Base-by-base conservation (phyloP, 2,329 filamentous ascomycete species). In the Penicillium sp. region DNA sequence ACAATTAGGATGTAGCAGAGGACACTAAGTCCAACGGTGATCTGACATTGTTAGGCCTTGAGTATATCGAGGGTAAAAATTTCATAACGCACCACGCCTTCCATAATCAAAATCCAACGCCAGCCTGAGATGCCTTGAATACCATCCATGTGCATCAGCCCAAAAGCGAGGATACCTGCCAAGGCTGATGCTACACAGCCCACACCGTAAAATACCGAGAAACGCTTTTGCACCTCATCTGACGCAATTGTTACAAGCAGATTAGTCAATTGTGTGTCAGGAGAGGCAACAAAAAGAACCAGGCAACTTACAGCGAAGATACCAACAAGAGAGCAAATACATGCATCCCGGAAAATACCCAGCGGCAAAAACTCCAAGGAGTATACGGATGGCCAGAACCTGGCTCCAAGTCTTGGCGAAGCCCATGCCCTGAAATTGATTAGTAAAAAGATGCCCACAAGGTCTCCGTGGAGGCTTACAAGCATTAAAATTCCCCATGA, bases 401-500 rank as follows among this genome's bases (percentile, higher is more conserved):
- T 41, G 39, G 19, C 39, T 22, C 39, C 39, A 41, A 5, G 39
- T 22, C 6, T 22, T 41, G 18, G 39, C 39, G 18, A 41, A 41
- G 4, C 39, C 39, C 39, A 41, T 22, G 11, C 39, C 39, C 39
- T 41, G 19, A 9, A 13, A 19, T 10, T 22, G 18, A 3, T 41
- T 18, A 41, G 39, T 9, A 41, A 5, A 10, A 13, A 41, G 7
- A 22, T 22, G 18, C 14, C 39, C 10, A 9, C 13, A 22, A 4
- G 2, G 19, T 41, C 11, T 11, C 10, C 9, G 39, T 11, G 13
- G 18, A 41, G 27, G 31, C 46, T 18, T 76, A 69, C 77, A 37
- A 79, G 73, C 77, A 81, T 81, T 18, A 78, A 73, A 18, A 72
- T 69, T 9, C 79, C 79, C 77, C 77, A 80, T 7, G 69, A 53